phyloP scores from a whole-genome alignment of 2,329 filamentous ascomycete species.

The Alternaria tenuissima region DNA sequence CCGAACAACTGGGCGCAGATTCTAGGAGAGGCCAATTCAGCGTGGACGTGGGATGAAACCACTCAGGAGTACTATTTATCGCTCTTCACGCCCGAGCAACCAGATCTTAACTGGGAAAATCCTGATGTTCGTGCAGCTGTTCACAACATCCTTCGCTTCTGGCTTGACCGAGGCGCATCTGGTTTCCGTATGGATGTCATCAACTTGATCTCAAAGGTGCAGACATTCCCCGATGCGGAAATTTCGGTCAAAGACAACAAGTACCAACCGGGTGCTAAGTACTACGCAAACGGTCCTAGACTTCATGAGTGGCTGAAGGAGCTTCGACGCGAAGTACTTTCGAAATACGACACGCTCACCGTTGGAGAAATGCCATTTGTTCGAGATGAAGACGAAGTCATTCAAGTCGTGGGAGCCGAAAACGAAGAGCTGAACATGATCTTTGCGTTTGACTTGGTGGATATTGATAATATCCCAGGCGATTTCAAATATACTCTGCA shows the following conservation, averaged over 20 bases:
- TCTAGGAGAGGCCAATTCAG: slow-evolving; percentile 63
- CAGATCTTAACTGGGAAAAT: slow-evolving; percentile 86
- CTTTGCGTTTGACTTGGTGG: slow-evolving; percentile 61
- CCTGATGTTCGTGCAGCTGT: slow-evolving; percentile 71
- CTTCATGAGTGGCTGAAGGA: slow-evolving; percentile 74
- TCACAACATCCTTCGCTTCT: slow-evolving; percentile 78
- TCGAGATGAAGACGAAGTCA: slow-evolving; percentile 57
- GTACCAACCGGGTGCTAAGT: slow-evolving; percentile 58
- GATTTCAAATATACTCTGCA: slow-evolving; percentile 48
- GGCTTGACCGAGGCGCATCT: slow-evolving; percentile 74
- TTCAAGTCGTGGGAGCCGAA: slow-evolving; percentile 55
- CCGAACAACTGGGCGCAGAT: slow-evolving; percentile 77
- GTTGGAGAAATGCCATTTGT: slow-evolving; percentile 70
- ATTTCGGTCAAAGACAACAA: slow-evolving; percentile 42
- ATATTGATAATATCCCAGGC: slow-evolving; percentile 49
- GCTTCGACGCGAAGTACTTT: slow-evolving; percentile 67
- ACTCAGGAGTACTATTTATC: slow-evolving; percentile 80
- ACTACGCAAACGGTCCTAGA: slow-evolving; percentile 71
- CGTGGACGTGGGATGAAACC: slow-evolving; percentile 75
- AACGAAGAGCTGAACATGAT: slow-evolving; percentile 71
- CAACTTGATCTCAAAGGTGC: slow-evolving; percentile 49
- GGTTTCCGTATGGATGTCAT: slow-evolving; percentile 56
- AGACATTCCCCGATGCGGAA: slow-evolving; percentile 40
- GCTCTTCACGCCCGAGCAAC: slow-evolving; percentile 78
- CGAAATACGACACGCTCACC: slow-evolving; percentile 69